Conservation (phyloP, 2,329 filamentous ascomycete genomes). For the Trichoderma atroviride region DNA sequence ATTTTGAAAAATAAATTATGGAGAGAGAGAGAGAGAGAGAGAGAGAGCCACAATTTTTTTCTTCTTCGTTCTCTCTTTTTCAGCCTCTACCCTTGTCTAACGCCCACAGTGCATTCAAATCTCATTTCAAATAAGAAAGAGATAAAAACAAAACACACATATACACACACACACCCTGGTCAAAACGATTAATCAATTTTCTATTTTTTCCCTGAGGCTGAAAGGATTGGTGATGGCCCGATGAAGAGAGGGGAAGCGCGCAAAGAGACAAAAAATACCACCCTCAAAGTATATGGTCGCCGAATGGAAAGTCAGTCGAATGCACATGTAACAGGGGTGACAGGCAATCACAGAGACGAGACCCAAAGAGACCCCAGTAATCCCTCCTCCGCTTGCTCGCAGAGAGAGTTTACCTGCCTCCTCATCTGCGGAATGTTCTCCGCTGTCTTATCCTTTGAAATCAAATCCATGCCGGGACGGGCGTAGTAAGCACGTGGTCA, state of each 20-base stretch:
- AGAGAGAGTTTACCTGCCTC: constrained; percentile 12
- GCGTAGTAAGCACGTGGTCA: constrained; percentile 26
- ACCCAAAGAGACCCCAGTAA: constrained; percentile 15
- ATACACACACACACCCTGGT: background rate
- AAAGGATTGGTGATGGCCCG: background rate
- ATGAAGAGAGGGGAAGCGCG: background rate
- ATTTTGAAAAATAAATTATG: background rate
- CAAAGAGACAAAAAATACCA: background rate
- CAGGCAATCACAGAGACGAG: constrained; percentile 2
- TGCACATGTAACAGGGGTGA: background rate
- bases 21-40: background rate
- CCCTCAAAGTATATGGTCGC: background rate
- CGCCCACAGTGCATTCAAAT: constrained; percentile 12
- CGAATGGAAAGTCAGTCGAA: constrained; percentile 14
- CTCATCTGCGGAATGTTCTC: constrained; percentile 14
- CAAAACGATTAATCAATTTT: constrained; percentile 24
- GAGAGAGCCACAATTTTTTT: constrained; percentile 14
- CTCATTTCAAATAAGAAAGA: background rate
- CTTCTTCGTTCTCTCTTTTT: background rate
- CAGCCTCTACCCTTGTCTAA: background rate
- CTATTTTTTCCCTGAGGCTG: constrained; percentile 11
- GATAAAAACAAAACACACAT: background rate
- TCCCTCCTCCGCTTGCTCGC: constrained; percentile 1
- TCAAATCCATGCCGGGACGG: constrained; percentile 16
- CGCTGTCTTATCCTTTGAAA: constrained; percentile 9